Base-by-base conservation (phyloP, 1,284 basidiomycete species). In the Cryptococcus hybrid region DNA sequence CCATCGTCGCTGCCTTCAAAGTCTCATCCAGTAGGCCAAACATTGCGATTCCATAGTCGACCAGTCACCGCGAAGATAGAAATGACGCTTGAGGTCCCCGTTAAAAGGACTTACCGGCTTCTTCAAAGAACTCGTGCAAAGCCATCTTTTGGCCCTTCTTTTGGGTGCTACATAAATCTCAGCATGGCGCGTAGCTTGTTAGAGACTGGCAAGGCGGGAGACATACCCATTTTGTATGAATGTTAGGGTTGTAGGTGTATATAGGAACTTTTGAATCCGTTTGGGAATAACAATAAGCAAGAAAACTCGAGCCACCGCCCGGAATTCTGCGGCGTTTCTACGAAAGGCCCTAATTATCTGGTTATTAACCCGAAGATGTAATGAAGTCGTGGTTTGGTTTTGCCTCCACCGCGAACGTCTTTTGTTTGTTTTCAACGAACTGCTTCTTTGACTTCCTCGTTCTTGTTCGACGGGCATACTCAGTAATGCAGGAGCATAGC, bases 111-210 rank as follows among this genome's bases (percentile, higher is more conserved):
- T 76, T 66, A 91, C 91, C 74, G 66, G 76, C 83, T 78, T 94
- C 89, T 47, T 85, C 88, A 66, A 96, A 84, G 82, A 96, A 96
- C 78, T 89, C 90, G 79, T 86, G 87, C 63, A 96, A 80, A 60
- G 90, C 85, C 80, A 96, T 89, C 84, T 93, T 96, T 80, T 91
- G 85, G 66, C 83, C 84, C 84, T 94, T 89, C 57, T 94, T 94
- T 80, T 79, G 58, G 78, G 78, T 61, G 78, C 78, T 80, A 64
- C 13, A 54, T 8, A 4, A 13, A 4, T 8, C 8, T 49, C 30
- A 49, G 30, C 34, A 38, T n/a, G 7, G 13, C 7, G 5, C 9
- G 18, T 13, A 36, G 35, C 8, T 30, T 30, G 30, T 4, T 30
- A 4, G 2, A 4, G 30, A 4, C 30, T 30, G 30, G 30, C 43